A percentile compares a stretch with the other conserved stretches of the same genome.
These are phyloP conservation scores for Guillardia theta DNA, from an alignment of 78 protist genomes.

Conservation along the genomic window DNA sequence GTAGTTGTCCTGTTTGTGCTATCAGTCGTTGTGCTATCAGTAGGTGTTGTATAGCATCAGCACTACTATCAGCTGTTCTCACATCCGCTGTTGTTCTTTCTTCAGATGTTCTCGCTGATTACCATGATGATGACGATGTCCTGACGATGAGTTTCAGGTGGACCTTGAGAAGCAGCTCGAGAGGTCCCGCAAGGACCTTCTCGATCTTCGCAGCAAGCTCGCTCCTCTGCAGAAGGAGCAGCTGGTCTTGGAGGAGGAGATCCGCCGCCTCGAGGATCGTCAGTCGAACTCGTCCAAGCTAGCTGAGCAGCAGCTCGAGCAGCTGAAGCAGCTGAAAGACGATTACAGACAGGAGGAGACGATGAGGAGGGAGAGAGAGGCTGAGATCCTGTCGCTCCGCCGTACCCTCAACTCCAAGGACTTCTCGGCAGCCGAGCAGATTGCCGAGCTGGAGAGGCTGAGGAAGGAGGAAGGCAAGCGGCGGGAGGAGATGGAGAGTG, in stretches of 20 bases:
- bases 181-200: not conserved
- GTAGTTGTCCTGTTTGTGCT: too few species aligned
- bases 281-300: not conserved
- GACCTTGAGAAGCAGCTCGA: conserved; percentile 5
- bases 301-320: not conserved
- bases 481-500: not conserved
- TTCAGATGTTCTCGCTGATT: too few species aligned
- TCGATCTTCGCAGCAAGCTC: not conserved
- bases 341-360: not conserved
- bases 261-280: not conserved
- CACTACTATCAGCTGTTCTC: too few species aligned
- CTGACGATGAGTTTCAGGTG: not conserved
- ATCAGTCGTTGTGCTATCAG: too few species aligned
- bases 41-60: too few species aligned
- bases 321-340: not conserved
- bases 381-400: not conserved
- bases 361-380: not conserved
- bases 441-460: conserved; percentile 27
- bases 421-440: not conserved
- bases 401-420: not conserved
- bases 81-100: too few species aligned
- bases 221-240: not conserved
- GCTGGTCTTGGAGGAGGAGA: not conserved
- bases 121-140: too few species aligned
- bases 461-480: not conserved